Conservation (phyloP, 805 yeast genomes). For the Hemisphaericaspora nanyangensis region DNA sequence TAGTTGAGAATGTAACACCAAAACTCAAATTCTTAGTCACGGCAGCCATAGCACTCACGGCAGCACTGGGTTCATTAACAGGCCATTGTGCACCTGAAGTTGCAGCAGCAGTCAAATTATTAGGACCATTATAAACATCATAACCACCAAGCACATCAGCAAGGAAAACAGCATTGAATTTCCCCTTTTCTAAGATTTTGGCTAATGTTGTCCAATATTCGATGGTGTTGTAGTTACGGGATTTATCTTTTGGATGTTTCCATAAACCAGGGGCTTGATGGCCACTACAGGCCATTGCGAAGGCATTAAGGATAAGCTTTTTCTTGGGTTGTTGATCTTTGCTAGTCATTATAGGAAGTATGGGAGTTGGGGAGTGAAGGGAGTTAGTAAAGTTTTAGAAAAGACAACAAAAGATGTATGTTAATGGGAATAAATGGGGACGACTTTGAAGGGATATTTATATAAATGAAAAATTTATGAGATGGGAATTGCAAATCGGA, state of each 20-base stretch:
- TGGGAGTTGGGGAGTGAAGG: neutral
- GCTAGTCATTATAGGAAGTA: slow-evolving; percentile 1
- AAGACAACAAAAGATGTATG: too few species aligned
- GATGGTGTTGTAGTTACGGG: slow-evolving; percentile 19
- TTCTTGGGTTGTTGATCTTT: slow-evolving; percentile 1
- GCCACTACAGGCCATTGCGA: slow-evolving; percentile 28
- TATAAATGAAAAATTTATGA: too few species aligned
- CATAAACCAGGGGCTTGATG: slow-evolving; percentile 28
- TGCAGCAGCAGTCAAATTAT: slow-evolving; percentile 33
- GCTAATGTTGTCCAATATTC: slow-evolving; percentile 36
- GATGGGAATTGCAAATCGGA: too few species aligned
- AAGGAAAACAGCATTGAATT: slow-evolving; percentile 34
- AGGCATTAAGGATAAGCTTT: slow-evolving; percentile 33
- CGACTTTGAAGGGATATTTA: too few species aligned
- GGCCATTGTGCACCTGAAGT: slow-evolving; percentile 32
- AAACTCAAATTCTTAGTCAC: slow-evolving; percentile 38
- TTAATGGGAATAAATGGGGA: too few species aligned
- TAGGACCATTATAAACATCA: slow-evolving; percentile 41
- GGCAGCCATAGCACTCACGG: slow-evolving; percentile 40
- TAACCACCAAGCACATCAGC: slow-evolving; percentile 41
- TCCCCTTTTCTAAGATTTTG: slow-evolving; percentile 34
- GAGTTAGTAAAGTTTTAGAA: neutral
- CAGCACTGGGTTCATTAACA: slow-evolving; percentile 34
- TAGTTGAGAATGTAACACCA: slow-evolving; percentile 41
- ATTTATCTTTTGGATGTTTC: slow-evolving; percentile 36